These are phyloP conservation scores for Thelonectria blattea DNA, from an alignment of 2,329 filamentous ascomycete genomes.

Conservation along the genomic window DNA sequence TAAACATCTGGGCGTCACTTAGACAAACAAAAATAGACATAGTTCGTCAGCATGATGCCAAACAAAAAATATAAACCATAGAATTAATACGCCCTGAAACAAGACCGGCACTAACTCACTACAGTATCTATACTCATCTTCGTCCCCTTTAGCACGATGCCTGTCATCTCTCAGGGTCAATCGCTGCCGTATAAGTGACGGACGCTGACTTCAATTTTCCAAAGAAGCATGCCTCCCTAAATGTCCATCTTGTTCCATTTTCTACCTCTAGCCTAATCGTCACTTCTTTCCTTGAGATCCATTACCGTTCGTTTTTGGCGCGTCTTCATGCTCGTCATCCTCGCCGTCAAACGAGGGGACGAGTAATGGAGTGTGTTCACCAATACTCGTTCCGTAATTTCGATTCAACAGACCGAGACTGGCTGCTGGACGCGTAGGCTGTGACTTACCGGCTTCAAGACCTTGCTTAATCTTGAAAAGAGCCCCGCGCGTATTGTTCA, in stretches of 20 bases:
- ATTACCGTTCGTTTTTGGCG: constrained; percentile 34
- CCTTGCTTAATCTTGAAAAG: constrained; percentile 71
- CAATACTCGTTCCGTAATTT: constrained; percentile 3
- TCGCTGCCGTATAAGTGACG: not conserved
- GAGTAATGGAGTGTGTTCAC: constrained; percentile 43
- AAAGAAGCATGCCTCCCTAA: not conserved
- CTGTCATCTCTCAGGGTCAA: not conserved
- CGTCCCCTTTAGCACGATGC: not conserved
- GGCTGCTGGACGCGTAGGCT: constrained; percentile 32
- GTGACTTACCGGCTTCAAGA: constrained; percentile 26
- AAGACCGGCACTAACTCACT: not conserved
- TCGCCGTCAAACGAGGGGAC: constrained; percentile 30
- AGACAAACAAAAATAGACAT: not conserved
- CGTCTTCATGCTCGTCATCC: constrained; percentile 20
- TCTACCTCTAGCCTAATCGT: too few relatives aligned
- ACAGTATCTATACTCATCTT: not conserved
- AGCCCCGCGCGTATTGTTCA: constrained; percentile 63
- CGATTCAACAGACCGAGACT: constrained; percentile 30
- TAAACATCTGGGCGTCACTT: too few relatives aligned
- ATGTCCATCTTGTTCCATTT: not conserved
- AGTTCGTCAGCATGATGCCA: not conserved
- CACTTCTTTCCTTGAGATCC: constrained; percentile 16
- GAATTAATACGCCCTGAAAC: not conserved
- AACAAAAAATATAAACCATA: not conserved
- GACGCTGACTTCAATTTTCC: not conserved